Percentiles rank a stretch among this genome's conserved stretches.
Evolutionary conservation across 805 yeast genomes (phyloP).

Genomic region (Cyberlindnera bimundalis): DNA sequence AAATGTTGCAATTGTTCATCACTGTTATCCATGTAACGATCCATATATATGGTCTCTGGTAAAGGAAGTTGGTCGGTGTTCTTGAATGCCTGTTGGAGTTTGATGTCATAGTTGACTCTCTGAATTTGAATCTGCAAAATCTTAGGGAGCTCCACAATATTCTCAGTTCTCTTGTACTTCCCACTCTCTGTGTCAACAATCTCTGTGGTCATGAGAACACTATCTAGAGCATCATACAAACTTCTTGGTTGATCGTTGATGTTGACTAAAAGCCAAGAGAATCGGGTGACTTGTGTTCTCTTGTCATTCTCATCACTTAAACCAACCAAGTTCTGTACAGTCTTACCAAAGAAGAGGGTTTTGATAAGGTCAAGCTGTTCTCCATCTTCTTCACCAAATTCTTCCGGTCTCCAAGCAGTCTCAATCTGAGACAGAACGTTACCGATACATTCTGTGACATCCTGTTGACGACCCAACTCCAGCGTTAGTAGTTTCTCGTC

Average conservation of each 20-base stretch:
- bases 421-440: slow-evolving; percentile 90
- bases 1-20: slow-evolving; percentile 48
- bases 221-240: slow-evolving; percentile 87
- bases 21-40: slow-evolving; percentile 75
- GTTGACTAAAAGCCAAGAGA: slow-evolving; percentile 77
- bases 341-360: slow-evolving; percentile 77
- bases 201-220: slow-evolving; percentile 72
- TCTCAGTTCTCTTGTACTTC: slow-evolving; percentile 68
- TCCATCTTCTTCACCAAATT: slow-evolving; percentile 58
- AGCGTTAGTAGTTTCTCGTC: slow-evolving; percentile 72
- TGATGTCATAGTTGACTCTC: slow-evolving; percentile 86
- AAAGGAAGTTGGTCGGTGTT: slow-evolving; percentile 80
- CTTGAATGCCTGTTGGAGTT: slow-evolving; percentile 69
- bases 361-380: slow-evolving; percentile 86
- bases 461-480: slow-evolving; percentile 90
- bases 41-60: slow-evolving; percentile 75
- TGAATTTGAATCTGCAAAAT: slow-evolving; percentile 90
- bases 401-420: slow-evolving; percentile 72
- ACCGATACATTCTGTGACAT: slow-evolving; percentile 95
- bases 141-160: slow-evolving; percentile 70
- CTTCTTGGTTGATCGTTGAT: slow-evolving; percentile 86
- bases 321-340: slow-evolving; percentile 71
- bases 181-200: slow-evolving; percentile 62
- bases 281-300: slow-evolving; percentile 65
- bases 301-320: slow-evolving; percentile 32